Percentiles rank a stretch among this genome's conserved stretches.
Conservation (phyloP, 2,329 filamentous ascomycete genomes). For the Bipolaris victoriae region DNA sequence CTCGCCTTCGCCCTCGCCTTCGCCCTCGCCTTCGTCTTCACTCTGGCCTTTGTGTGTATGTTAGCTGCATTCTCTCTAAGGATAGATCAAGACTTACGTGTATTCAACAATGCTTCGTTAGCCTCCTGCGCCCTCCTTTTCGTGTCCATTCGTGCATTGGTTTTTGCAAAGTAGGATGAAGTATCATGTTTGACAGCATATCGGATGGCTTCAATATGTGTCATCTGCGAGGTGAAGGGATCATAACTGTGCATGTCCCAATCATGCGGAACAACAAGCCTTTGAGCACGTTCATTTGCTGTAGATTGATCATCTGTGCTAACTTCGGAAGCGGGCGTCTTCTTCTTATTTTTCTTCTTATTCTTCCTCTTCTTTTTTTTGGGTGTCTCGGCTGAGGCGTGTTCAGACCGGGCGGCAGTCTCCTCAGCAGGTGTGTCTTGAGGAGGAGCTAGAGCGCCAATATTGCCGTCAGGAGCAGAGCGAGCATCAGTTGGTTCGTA, state of each 20-base stretch:
- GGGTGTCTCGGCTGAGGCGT: conserved; percentile 1
- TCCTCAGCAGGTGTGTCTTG: neutral
- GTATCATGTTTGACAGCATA: conserved; percentile 6
- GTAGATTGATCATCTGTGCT: neutral
- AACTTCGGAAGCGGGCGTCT: neutral
- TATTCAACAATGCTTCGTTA: neutral
- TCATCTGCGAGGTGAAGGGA: conserved; percentile 18
- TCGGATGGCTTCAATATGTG: conserved; percentile 21
- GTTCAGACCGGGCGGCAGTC: neutral
- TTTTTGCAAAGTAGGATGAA: conserved; percentile 11
- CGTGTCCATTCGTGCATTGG: conserved; percentile 8
- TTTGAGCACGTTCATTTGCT: neutral
- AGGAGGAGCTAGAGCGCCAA: neutral
- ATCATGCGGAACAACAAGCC: neutral
- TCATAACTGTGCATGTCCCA: conserved; percentile 1
- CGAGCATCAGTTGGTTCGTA: neutral
- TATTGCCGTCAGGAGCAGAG: neutral
- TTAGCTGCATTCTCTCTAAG: neutral
- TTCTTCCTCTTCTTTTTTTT: conserved; percentile 35
- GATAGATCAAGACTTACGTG: neutral
- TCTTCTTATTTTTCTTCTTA: conserved; percentile 55
- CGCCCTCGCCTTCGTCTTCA: neutral
- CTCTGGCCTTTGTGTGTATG: neutral
- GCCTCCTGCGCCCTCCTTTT: neutral
- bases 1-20: too few species aligned